Base-by-base conservation (phyloP, 2,329 filamentous ascomycete genomes). In the Fusarium robinianum region DNA sequence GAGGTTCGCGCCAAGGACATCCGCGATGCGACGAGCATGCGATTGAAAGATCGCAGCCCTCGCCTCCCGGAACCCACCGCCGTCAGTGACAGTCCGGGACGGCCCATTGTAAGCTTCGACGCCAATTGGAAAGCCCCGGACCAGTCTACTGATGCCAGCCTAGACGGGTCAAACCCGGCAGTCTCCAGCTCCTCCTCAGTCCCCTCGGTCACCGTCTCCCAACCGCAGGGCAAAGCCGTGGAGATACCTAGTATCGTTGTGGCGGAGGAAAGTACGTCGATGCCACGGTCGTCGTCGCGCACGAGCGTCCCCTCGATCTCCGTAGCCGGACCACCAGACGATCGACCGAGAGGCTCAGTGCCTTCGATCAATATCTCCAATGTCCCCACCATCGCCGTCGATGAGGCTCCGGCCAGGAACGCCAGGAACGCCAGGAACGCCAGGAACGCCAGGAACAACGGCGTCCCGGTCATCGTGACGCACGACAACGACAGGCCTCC, bases 81-180 rank as follows among this genome's bases (percentile, higher is more conserved):
- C 63, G 91, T 97, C 69, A 96, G 90, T 73, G 87, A 96, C 72
- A 87, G 80, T 64, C 87, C 88, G 60, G 90, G 90, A 60, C 84
- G 92, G 65, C 92, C 92, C 53, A 97, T 97, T 76, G 92, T 97
- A 77, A 97, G 92, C 79, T 97, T 97, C 78, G 81, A 95, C 71
- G 81, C 81, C 63, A 81, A 86, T 66, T 96, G 89, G 84, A 87
- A 83, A 76, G 80, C 83, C 64, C 81, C 80, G 66, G 83, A 87
- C 66, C 76, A 80, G 75, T 76, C 75, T 69, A 77, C 87, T 77
- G 85, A 90, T 81, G 71, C 81, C 73, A 87, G 57, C 62, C 66
- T 68, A 72, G 69, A 77, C 55, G 61, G 59, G 59, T 58, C 63
- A 53, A 49, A 46, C 57, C 58, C 60, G 62, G 55, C 64, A 61